phyloP scores from a whole-genome alignment of 495 filamentous ascomycete genomes.

The Lasiosphaeris hirsuta region DNA sequence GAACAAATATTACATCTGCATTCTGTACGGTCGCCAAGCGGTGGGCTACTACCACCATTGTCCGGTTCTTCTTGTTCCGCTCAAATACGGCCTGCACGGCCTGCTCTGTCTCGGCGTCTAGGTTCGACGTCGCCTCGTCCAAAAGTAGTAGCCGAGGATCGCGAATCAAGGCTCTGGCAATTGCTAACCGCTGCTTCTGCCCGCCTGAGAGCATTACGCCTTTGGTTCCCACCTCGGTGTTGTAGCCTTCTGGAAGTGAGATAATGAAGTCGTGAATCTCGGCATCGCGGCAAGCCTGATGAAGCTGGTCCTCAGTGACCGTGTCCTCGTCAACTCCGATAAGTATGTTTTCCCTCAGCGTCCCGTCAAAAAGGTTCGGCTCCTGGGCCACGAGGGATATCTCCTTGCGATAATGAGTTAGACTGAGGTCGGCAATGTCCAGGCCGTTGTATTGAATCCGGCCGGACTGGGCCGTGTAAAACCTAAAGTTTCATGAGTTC shows the following conservation, averaged over 20 bases:
- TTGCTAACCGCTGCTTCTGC: conserved; percentile 72
- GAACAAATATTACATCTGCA: conserved; percentile 56
- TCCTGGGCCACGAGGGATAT: conserved; percentile 60
- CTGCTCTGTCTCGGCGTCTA: conserved; percentile 74
- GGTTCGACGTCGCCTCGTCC: conserved; percentile 74
- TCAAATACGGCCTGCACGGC: conserved; percentile 70
- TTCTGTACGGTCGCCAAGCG: conserved; percentile 55
- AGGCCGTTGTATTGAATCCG: conserved; percentile 48
- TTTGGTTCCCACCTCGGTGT: conserved; percentile 60
- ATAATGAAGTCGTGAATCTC: conserved; percentile 58
- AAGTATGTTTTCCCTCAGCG: conserved; percentile 57
- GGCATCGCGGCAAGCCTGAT: conserved; percentile 51
- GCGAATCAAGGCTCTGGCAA: conserved; percentile 73
- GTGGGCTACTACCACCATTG: conserved; percentile 75
- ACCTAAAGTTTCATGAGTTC: conserved; percentile 31
- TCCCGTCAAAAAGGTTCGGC: conserved; percentile 58
- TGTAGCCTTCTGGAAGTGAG: conserved; percentile 57
- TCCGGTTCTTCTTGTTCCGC: conserved; percentile 58
- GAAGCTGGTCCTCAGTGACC: conserved; percentile 40
- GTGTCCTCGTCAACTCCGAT: conserved; percentile 45
- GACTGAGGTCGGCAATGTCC: conserved; percentile 41
- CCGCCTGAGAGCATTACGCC: conserved; percentile 71
- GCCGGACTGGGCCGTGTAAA: conserved; percentile 53
- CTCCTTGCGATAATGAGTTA: conserved; percentile 51
- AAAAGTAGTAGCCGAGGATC: conserved; percentile 69